phyloP scores from a whole-genome alignment of 495 filamentous ascomycete species.

The Neurospora sp. region DNA sequence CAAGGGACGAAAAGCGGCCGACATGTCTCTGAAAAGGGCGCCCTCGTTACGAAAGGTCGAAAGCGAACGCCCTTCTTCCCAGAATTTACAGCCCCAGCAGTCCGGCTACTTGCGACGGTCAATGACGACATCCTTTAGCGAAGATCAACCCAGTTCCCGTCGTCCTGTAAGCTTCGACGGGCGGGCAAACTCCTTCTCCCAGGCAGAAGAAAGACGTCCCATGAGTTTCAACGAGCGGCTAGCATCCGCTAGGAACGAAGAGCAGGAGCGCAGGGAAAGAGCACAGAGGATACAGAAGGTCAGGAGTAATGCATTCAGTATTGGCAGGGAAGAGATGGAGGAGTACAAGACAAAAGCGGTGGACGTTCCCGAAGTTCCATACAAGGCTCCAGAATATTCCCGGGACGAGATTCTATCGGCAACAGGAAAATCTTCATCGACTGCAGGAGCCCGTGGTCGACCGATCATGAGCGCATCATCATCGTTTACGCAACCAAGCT shows the following conservation, averaged over 20 bases:
- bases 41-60: slow-evolving; percentile 34
- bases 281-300: slow-evolving; percentile 41
- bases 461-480: background rate
- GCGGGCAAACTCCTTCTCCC: slow-evolving; percentile 21
- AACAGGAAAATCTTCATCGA: background rate
- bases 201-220: slow-evolving; percentile 30
- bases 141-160: slow-evolving; percentile 14
- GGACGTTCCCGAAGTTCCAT: slow-evolving; percentile 40
- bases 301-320: slow-evolving; percentile 62
- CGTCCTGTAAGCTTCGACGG: slow-evolving; percentile 74
- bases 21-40: slow-evolving; percentile 76
- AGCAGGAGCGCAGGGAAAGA: slow-evolving; percentile 45
- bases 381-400: slow-evolving; percentile 41
- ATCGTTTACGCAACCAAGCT: background rate
- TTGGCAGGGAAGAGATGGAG: slow-evolving; percentile 56
- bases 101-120: slow-evolving; percentile 34
- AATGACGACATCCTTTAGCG: slow-evolving; percentile 22
- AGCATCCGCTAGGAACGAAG: slow-evolving; percentile 53
- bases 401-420: slow-evolving; percentile 53
- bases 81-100: background rate
- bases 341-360: slow-evolving; percentile 51
- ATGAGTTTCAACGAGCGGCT: slow-evolving; percentile 83
- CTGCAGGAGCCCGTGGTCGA: background rate
- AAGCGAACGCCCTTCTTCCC: slow-evolving; percentile 12
- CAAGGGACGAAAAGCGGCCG: slow-evolving; percentile 69